These are phyloP conservation scores for Starmerella sirachaensis DNA, from an alignment of 805 yeast species.

Conservation along the genomic window DNA sequence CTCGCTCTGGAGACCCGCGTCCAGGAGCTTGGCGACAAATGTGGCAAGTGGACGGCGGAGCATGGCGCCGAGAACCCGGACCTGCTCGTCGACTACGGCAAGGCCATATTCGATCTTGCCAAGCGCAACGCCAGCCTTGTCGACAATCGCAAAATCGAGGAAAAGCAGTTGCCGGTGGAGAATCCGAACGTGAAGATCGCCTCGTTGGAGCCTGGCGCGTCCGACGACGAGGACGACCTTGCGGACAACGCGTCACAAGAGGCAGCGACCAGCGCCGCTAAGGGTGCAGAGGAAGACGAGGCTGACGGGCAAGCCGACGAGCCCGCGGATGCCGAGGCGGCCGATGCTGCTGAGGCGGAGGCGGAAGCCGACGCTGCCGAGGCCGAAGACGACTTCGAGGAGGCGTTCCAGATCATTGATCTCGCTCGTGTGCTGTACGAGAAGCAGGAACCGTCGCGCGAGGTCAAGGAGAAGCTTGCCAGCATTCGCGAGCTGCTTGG, in stretches of 20 bases:
- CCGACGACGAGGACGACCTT: slow-evolving; percentile 25
- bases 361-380: slow-evolving; percentile 25
- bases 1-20: slow-evolving; percentile 11
- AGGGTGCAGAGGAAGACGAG: slow-evolving; percentile 24
- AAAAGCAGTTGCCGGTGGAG: slow-evolving; percentile 19
- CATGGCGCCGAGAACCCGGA: slow-evolving; percentile 61
- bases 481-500: slow-evolving; percentile 73
- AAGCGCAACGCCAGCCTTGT: slow-evolving; percentile 63
- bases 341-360: slow-evolving; percentile 5
- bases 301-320: slow-evolving; percentile 18
- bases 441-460: slow-evolving; percentile 30
- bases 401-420: slow-evolving; percentile 62
- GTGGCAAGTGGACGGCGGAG: slow-evolving; percentile 41
- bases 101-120: slow-evolving; percentile 66
- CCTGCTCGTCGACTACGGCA: slow-evolving; percentile 62
- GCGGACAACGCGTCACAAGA: slow-evolving; percentile 28
- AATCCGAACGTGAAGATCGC: slow-evolving; percentile 19
- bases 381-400: slow-evolving; percentile 61
- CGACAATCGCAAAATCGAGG: slow-evolving; percentile 38
- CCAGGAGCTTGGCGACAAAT: slow-evolving; percentile 24
- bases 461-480: slow-evolving; percentile 40
- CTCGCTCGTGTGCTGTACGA: slow-evolving; percentile 59
- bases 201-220: slow-evolving; percentile 20
- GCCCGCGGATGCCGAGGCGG: slow-evolving; percentile 22
- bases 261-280: slow-evolving; percentile 19